Evolutionary conservation across 2,329 filamentous ascomycete species (phyloP), one percentile per base, ranked within the genome.

Genomic region (Fusarium pseudoanthophilum): DNA sequence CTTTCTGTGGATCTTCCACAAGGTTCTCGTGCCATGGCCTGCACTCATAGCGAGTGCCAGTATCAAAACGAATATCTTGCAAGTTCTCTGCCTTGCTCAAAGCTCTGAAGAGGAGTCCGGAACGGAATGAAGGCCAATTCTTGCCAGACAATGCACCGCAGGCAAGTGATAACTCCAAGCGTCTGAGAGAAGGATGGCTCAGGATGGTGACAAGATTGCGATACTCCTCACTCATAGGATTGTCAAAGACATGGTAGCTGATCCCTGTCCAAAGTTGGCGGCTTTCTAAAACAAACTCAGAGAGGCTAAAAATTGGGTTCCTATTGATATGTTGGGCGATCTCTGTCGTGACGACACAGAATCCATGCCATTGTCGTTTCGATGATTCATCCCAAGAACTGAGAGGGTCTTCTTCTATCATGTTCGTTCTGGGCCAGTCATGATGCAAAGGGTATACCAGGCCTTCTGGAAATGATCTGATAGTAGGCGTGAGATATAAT

Each of bases 371-470:
- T 32, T 71, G 48, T 4, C 60, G 32, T 18, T 75, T 67, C 2
- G 49, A 53, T 11, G n/a, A 2, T 26, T 36, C 53, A 34, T 63
- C 39, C 62, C 62, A 67, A 18, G 36, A 20, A 0, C 5, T 11
- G 4, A 43, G 30, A 5, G 30, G 13, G 2, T 26, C 7, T 26
- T 26, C 26, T 26, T 26, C 26, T 26, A 26, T 26, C 26, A 26
- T 26, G 26, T 26, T 26, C 26, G 37, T 3, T 10, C 9, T n/a
- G 5, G 60, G 73, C 72, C 76, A 78, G 10, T 80, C 78, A 21
- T 77, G 78, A 1, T 82, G 79, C 15, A 83, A 72, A 3, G 81
- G 80, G 60, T 84, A 84, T 34, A 81, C 82, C 40, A 86, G 83
- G 6, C 82, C 82, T 4, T 67, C 43, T 2, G n/a, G 28, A 1